These are phyloP conservation scores for Pseudogymnoascus sp. DNA, from an alignment of 2,329 filamentous ascomycete genomes.

Conservation along the genomic window DNA sequence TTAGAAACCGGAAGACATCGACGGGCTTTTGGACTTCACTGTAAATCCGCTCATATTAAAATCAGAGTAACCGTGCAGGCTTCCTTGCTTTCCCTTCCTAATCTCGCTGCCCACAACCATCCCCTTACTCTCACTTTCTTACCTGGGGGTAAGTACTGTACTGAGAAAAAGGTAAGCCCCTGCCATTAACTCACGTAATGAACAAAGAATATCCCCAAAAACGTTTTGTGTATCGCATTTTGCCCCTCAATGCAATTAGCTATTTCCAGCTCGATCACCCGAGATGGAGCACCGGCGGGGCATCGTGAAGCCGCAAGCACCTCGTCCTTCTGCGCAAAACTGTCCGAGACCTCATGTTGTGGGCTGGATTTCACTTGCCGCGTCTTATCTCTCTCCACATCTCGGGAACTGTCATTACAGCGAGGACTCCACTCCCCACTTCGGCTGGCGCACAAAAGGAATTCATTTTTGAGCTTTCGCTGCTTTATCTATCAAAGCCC, in stretches of 20 bases:
- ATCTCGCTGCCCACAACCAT: not conserved
- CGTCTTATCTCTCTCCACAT: slow-evolving; percentile 11
- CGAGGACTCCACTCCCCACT: not conserved
- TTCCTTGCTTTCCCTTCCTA: not conserved
- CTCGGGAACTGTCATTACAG: slow-evolving; percentile 9
- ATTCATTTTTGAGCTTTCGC: not conserved
- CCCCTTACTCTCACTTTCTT: not conserved
- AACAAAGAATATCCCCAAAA: not conserved
- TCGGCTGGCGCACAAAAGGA: not conserved
- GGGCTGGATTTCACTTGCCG: slow-evolving; percentile 1
- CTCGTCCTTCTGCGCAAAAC: not conserved
- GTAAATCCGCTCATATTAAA: slow-evolving; percentile 7
- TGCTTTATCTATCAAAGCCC: slow-evolving; percentile 5
- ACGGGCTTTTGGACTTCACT: not conserved
- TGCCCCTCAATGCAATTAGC: slow-evolving; percentile 8
- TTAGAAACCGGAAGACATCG: not conserved
- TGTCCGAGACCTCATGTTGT: slow-evolving; percentile 11
- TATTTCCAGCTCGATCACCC: slow-evolving; percentile 5
- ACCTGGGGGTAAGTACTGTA: not conserved
- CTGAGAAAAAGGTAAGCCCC: not conserved
- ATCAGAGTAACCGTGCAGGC: not conserved
- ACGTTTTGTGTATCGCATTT: slow-evolving; percentile 2
- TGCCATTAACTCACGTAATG: slow-evolving; percentile 3
- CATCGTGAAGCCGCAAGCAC: slow-evolving; percentile 1
- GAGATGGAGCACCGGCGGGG: not conserved